phyloP scores from a whole-genome alignment of 2,329 filamentous ascomycete genomes.

The Diplodia seriata region DNA sequence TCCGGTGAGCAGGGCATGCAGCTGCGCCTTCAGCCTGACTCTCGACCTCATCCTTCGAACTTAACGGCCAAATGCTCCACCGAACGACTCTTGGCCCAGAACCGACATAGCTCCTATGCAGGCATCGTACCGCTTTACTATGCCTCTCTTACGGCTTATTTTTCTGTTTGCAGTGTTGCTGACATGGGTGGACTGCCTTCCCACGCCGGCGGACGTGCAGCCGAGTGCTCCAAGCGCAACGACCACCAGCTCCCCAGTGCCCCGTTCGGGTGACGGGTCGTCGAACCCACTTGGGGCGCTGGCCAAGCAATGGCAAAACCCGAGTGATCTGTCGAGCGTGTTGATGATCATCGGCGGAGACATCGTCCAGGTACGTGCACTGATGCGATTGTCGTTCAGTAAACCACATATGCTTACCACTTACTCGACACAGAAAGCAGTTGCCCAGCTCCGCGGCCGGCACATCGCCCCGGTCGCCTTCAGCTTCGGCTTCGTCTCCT shows the following conservation, averaged over 20 bases:
- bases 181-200: background rate
- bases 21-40: background rate
- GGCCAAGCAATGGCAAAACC: background rate
- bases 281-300: background rate
- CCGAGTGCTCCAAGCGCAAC: constrained; percentile 1
- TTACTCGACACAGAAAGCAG: background rate
- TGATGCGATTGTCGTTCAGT: background rate
- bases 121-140: background rate
- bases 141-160: background rate
- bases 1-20: background rate
- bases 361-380: constrained; percentile 3
- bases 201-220: background rate
- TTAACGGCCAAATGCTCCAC: background rate
- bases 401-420: background rate
- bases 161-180: background rate
- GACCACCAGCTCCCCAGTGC: background rate
- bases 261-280: background rate
- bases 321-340: constrained; percentile 7
- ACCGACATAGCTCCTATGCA: background rate
- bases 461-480: background rate
- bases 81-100: background rate
- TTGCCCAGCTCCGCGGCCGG: background rate
- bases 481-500: constrained; percentile 29
- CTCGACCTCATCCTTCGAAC: background rate
- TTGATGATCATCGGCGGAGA: constrained; percentile 1